These are phyloP conservation scores for Fusarium anthophilum DNA, from an alignment of 2,329 filamentous ascomycete genomes.

Conservation along the genomic window DNA sequence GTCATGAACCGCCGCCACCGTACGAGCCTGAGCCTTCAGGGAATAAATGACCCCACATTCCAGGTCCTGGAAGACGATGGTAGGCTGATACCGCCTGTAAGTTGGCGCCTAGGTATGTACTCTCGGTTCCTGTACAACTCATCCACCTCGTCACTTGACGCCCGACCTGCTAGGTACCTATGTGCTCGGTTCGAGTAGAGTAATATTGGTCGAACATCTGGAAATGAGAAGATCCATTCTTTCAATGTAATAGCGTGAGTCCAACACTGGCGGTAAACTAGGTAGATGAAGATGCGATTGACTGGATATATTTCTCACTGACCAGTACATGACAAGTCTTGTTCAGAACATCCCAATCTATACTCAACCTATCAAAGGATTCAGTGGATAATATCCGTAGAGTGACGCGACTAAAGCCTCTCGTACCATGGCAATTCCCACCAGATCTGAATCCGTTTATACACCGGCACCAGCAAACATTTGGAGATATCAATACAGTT, in stretches of 20 bases:
- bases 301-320: neutral
- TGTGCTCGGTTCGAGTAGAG: neutral
- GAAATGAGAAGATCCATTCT: neutral
- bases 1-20: constrained; percentile 18
- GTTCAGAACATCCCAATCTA: neutral
- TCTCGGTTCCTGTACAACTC: neutral
- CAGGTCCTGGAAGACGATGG: neutral
- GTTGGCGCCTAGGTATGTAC: neutral
- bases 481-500: neutral
- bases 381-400: neutral
- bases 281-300: neutral
- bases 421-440: neutral
- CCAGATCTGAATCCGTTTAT: neutral
- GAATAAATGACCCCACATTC: constrained; percentile 3
- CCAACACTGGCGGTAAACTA: neutral
- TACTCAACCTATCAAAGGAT: neutral
- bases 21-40: constrained; percentile 22
- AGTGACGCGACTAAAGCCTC: constrained; percentile 3
- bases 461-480: neutral
- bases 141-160: neutral
- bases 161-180: neutral
- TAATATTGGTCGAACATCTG: neutral
- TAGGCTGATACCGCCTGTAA: neutral
- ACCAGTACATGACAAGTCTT: neutral
- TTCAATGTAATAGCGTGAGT: neutral